Conservation (phyloP, 176 grass and related monocot species). For the Neostapfia colusana region DNA sequence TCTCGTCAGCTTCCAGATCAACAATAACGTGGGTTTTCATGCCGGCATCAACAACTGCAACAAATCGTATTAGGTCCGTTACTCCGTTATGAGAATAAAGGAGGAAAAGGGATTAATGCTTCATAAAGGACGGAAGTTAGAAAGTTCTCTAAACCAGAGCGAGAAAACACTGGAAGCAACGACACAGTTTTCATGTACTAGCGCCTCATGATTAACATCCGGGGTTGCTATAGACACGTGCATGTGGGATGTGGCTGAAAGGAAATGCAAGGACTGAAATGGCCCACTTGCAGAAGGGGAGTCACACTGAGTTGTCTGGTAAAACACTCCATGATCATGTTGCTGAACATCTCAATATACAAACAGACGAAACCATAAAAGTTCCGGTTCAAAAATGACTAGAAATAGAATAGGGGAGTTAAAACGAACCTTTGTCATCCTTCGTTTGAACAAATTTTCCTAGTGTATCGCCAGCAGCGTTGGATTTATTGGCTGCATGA, state of each 20-base stretch:
- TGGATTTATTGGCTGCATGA: conserved; percentile 15
- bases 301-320: neutral
- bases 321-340: neutral
- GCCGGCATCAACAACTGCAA: conserved; percentile 1
- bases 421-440: conserved; percentile 31
- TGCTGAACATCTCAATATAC: neutral
- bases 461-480: neutral
- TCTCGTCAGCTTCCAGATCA: conserved; percentile 27
- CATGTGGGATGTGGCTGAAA: neutral
- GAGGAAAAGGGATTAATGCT: neutral
- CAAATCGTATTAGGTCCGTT: conserved; percentile 9
- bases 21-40: conserved; percentile 26
- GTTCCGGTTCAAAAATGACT: neutral
- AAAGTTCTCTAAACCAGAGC: neutral
- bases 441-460: conserved; percentile 13
- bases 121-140: neutral
- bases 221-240: neutral
- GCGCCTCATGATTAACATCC: neutral
- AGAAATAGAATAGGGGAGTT: neutral
- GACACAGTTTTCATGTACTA: neutral
- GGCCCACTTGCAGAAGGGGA: neutral
- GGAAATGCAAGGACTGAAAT: conserved; percentile 6
- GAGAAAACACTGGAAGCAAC: neutral
- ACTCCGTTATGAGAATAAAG: neutral
- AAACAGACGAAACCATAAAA: neutral